These are phyloP conservation scores for Magnaporthiopsis incrustans DNA, from an alignment of 2,329 filamentous ascomycete genomes.

Conservation along the genomic window DNA sequence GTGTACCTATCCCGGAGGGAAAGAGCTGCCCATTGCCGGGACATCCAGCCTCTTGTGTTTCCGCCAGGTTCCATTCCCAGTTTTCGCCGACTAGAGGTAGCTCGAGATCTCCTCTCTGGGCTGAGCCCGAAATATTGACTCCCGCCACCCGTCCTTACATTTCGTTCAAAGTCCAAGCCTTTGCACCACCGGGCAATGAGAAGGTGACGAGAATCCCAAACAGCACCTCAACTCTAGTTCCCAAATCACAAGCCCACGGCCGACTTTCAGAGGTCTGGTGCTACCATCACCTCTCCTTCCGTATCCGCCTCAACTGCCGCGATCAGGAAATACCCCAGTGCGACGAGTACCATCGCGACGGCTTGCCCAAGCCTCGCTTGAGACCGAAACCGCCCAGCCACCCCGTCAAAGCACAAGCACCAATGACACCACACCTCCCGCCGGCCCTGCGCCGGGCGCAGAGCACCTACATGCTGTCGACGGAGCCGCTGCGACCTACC, in stretches of 20 bases:
- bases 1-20: neutral
- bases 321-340: too few species aligned
- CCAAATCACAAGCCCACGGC: neutral
- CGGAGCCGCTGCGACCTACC: neutral
- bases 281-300: neutral
- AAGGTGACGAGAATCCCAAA: too few species aligned
- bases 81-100: too few species aligned
- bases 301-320: too few species aligned
- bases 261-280: neutral
- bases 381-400: neutral
- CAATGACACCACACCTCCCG: neutral
- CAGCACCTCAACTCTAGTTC: neutral
- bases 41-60: neutral
- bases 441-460: neutral
- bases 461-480: neutral
- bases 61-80: neutral
- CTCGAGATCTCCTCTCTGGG: too few species aligned
- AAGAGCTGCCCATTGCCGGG: neutral
- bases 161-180: too few species aligned
- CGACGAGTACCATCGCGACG: too few species aligned
- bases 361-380: neutral
- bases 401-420: neutral
- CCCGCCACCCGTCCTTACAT: neutral
- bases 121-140: neutral
- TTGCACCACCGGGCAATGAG: too few species aligned